Evolutionary conservation across 1,284 basidiomycete genomes (phyloP).

Genomic region (Ceratorhiza oryzae-sativae): DNA sequence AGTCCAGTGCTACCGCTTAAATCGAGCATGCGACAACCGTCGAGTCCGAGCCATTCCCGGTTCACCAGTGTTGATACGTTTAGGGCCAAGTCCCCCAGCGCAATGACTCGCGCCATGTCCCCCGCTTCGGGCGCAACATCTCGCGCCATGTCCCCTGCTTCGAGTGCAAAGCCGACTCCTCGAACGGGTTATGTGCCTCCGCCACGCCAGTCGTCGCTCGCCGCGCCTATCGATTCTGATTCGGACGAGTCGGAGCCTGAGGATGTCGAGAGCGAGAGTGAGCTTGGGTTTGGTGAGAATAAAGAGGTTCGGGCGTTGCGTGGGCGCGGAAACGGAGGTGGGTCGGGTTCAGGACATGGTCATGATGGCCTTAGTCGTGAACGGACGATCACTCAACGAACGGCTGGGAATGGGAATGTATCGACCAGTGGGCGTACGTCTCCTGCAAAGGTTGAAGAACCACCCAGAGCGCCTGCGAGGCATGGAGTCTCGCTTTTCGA

Average conservation of each 20-base stretch:
- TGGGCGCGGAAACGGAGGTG: not conserved
- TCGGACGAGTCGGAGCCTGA: constrained; percentile 36
- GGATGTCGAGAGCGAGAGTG: constrained; percentile 23
- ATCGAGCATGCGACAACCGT: not conserved
- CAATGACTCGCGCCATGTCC: not conserved
- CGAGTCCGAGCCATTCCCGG: not conserved
- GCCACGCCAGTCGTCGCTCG: constrained; percentile 28
- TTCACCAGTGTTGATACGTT: not conserved
- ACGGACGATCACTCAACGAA: constrained; percentile 31
- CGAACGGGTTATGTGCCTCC: constrained; percentile 10
- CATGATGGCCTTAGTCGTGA: constrained; percentile 15
- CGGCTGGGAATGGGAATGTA: constrained; percentile 5
- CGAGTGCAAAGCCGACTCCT: not conserved
- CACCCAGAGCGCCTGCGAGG: not conserved
- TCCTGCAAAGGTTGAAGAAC: not conserved
- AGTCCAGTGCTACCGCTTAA: not conserved
- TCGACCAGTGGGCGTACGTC: not conserved
- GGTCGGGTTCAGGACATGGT: not conserved
- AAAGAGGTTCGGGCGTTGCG: not conserved
- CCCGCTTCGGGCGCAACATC: not conserved
- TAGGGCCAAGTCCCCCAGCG: not conserved
- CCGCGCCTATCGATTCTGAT: constrained; percentile 20
- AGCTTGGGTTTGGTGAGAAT: constrained; percentile 1
- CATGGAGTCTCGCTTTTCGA: constrained; percentile 34
- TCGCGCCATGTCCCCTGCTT: not conserved